Conservation (phyloP, 495 filamentous ascomycete genomes). For the Daldinia vernicosa region DNA sequence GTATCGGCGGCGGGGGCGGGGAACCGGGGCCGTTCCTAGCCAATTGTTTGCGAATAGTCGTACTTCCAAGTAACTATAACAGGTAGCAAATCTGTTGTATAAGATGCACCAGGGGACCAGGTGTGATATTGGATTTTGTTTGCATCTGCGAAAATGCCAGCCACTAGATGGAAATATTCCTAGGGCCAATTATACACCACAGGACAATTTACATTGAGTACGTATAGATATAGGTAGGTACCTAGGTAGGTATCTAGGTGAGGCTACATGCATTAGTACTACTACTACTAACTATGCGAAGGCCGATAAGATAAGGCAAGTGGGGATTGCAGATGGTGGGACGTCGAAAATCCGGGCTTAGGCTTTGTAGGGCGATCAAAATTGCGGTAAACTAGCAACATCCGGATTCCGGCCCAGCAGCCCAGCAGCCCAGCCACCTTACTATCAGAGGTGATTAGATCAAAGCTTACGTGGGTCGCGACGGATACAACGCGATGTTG, state of each 20-base stretch:
- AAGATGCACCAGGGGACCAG: slow-evolving; percentile 9
- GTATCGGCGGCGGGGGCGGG: slow-evolving; percentile 3
- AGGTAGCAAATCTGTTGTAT: slow-evolving; percentile 1
- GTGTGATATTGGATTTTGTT: slow-evolving; percentile 23
- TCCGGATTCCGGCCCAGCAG: slow-evolving; percentile 11
- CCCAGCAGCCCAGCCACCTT: slow-evolving; percentile 9
- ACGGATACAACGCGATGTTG: slow-evolving; percentile 37
- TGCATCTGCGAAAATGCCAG: background rate
- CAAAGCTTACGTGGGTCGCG: slow-evolving; percentile 21
- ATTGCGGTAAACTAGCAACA: slow-evolving; percentile 35
- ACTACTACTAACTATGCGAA: too few relatives aligned
- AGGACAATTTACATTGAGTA: too few relatives aligned
- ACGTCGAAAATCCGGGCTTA: slow-evolving; percentile 9
- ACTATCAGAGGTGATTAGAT: slow-evolving; percentile 5
- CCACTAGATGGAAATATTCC: background rate
- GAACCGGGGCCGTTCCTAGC: slow-evolving; percentile 10
- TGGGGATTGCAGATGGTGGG: background rate
- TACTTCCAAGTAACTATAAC: slow-evolving; percentile 9
- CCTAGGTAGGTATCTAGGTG: background rate
- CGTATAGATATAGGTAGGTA: background rate
- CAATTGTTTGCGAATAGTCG: background rate
- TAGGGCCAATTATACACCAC: background rate
- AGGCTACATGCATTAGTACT: too few relatives aligned
- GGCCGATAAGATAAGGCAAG: slow-evolving; percentile 18
- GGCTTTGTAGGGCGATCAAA: slow-evolving; percentile 9